A percentile compares a stretch with the other conserved stretches of the same genome.
These are phyloP conservation scores for Daldinia eschscholtzii DNA, from an alignment of 2,329 filamentous ascomycete genomes.

Conservation along the genomic window DNA sequence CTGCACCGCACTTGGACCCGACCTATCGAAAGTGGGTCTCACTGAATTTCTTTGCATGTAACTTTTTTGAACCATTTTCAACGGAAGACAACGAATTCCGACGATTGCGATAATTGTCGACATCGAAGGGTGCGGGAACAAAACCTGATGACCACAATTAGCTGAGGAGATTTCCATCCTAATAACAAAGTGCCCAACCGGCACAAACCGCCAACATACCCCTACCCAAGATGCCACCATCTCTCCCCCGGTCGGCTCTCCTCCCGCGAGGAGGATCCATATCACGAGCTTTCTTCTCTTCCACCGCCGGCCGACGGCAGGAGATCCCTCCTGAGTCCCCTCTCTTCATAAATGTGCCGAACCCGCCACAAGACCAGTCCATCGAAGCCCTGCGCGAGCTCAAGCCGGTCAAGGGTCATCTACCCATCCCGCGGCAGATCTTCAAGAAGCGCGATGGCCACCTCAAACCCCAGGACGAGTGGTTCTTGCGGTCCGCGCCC, in stretches of 20 bases:
- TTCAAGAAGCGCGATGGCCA: slow-evolving; percentile 72
- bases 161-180: not conserved
- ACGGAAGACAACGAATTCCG: slow-evolving; percentile 11
- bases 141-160: slow-evolving; percentile 10
- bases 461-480: slow-evolving; percentile 71
- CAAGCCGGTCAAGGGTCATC: slow-evolving; percentile 75
- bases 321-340: slow-evolving; percentile 87
- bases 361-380: slow-evolving; percentile 76
- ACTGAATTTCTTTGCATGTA: slow-evolving; percentile 32
- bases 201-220: slow-evolving; percentile 18
- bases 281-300: slow-evolving; percentile 56
- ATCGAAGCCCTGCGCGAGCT: slow-evolving; percentile 55
- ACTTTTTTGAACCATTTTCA: slow-evolving; percentile 31
- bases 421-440: slow-evolving; percentile 85
- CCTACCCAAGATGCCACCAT: slow-evolving; percentile 36
- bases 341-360: slow-evolving; percentile 84
- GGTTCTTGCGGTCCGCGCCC: slow-evolving; percentile 71
- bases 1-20: slow-evolving; percentile 11
- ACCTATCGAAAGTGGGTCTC: slow-evolving; percentile 28
- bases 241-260: slow-evolving; percentile 35
- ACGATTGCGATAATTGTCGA: slow-evolving; percentile 10
- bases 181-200: slow-evolving; percentile 20
- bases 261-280: slow-evolving; percentile 38
- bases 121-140: not conserved
- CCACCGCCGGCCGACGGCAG: slow-evolving; percentile 59